Evolutionary conservation across 192 early-diverging fungal genomes (phyloP).

Genomic region (Lobosporangium transversale): DNA sequence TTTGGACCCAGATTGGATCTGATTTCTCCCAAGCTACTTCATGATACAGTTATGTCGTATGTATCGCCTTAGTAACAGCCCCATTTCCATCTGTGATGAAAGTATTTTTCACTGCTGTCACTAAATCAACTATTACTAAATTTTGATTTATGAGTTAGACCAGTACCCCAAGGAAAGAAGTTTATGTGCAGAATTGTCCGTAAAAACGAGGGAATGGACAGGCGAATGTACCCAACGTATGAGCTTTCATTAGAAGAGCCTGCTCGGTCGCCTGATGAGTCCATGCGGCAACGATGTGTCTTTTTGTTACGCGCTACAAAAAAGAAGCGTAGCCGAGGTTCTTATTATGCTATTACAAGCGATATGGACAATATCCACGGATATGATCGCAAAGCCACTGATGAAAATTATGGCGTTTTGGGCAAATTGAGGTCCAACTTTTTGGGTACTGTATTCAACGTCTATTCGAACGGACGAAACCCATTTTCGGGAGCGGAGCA

Average conservation of each 20-base stretch:
- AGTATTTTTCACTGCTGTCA: too few relatives aligned
- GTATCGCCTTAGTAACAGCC: too few relatives aligned
- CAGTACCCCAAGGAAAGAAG: constrained; percentile 71
- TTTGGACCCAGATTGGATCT: constrained; percentile 30
- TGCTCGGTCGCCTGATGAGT: background rate
- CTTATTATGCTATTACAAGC: constrained; percentile 70
- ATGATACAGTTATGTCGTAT: constrained; percentile 50
- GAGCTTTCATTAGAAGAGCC: constrained; percentile 75
- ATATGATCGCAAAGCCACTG: constrained; percentile 27
- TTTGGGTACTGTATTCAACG: constrained; percentile 82
- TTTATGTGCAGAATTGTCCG: constrained; percentile 76
- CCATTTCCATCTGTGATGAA: too few relatives aligned
- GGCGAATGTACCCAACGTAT: constrained; percentile 72
- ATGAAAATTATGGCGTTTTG: constrained; percentile 32
- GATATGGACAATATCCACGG: constrained; percentile 17
- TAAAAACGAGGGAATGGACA: constrained; percentile 67
- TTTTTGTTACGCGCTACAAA: constrained; percentile 78
- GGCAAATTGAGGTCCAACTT: constrained; percentile 78
- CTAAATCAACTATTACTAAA: too few relatives aligned
- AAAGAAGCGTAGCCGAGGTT: constrained; percentile 69
- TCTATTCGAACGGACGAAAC: constrained; percentile 70
- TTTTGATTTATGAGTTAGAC: constrained; percentile 60
- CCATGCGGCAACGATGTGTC: constrained; percentile 35
- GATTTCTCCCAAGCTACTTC: constrained; percentile 36
- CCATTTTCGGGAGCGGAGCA: constrained; percentile 49